phyloP scores from a whole-genome alignment of 1,284 basidiomycete species.

The Amylostereum areolatum region DNA sequence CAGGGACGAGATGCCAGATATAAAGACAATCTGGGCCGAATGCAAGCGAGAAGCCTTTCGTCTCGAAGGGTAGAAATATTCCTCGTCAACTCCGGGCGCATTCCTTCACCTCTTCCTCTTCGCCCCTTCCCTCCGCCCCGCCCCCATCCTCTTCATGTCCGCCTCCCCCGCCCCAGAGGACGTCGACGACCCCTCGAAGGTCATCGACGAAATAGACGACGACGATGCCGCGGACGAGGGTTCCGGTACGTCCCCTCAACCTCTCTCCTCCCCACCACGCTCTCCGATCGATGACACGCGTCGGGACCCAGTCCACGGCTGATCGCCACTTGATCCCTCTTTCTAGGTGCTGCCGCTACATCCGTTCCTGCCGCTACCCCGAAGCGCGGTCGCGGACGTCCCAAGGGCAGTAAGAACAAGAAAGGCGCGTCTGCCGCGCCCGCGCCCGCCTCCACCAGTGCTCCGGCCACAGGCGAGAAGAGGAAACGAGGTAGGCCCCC shows the following conservation, averaged over 20 bases:
- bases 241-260: constrained; percentile 25
- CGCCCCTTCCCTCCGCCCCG: constrained; percentile 52
- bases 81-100: background rate
- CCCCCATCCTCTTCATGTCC: constrained; percentile 34
- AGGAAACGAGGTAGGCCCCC: constrained; percentile 70
- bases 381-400: constrained; percentile 73
- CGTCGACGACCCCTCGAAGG: constrained; percentile 29
- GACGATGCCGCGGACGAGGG: constrained; percentile 30
- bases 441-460: constrained; percentile 28
- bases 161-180: constrained; percentile 35
- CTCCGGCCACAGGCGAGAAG: constrained; percentile 34
- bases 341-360: constrained; percentile 11
- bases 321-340: constrained; percentile 17
- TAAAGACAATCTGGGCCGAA: constrained; percentile 13
- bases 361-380: constrained; percentile 23
- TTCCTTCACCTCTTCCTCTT: constrained; percentile 16
- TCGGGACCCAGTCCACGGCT: constrained; percentile 9
- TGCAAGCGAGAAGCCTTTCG: constrained; percentile 11
- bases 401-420: constrained; percentile 81
- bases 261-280: constrained; percentile 17
- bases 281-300: constrained; percentile 19
- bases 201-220: constrained; percentile 39
- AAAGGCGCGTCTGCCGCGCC: constrained; percentile 37
- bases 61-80: too few relatives aligned
- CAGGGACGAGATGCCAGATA: constrained; percentile 13